Conservation (phyloP, 768 basidiomycete species). For the Psilocybe sp. region DNA sequence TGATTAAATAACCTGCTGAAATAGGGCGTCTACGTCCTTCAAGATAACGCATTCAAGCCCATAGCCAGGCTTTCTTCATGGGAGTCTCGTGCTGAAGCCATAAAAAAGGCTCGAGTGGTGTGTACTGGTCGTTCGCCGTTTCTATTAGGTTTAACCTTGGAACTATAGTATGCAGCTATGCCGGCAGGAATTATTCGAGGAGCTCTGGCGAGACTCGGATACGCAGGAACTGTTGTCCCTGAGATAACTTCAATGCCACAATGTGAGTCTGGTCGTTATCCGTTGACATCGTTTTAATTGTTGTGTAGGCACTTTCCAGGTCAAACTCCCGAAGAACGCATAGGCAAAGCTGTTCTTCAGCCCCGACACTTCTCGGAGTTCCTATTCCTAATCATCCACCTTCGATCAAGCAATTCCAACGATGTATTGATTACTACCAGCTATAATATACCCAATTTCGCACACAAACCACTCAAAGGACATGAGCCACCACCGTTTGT, state of each 20-base stretch:
- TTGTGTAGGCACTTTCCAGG: conserved; percentile 75
- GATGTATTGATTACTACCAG: too few species aligned
- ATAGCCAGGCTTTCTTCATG: conserved; percentile 79
- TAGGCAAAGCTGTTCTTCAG: conserved; percentile 5
- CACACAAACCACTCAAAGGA: too few species aligned
- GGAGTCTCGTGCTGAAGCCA: conserved; percentile 72
- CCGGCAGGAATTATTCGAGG: conserved; percentile 84
- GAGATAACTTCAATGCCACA: conserved; percentile 84
- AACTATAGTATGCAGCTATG: conserved; percentile 70
- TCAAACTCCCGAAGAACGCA: conserved; percentile 69
- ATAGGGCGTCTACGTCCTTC: conserved; percentile 90
- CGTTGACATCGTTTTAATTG: background rate
- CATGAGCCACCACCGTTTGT: too few species aligned
- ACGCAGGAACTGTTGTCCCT: conserved; percentile 69
- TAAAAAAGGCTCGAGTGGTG: conserved; percentile 70
- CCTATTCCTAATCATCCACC: too few species aligned
- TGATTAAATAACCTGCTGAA: background rate
- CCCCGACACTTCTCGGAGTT: background rate
- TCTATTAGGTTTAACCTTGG: background rate
- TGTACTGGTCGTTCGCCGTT: conserved; percentile 15
- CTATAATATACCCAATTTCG: too few species aligned
- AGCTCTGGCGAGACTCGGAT: conserved; percentile 74
- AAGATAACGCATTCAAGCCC: conserved; percentile 89
- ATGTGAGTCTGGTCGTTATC: conserved; percentile 44
- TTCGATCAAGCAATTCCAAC: too few species aligned